These are phyloP conservation scores for Dimocarpus longan DNA, from an alignment of 345 rosid genomes.

Conservation along the genomic window DNA sequence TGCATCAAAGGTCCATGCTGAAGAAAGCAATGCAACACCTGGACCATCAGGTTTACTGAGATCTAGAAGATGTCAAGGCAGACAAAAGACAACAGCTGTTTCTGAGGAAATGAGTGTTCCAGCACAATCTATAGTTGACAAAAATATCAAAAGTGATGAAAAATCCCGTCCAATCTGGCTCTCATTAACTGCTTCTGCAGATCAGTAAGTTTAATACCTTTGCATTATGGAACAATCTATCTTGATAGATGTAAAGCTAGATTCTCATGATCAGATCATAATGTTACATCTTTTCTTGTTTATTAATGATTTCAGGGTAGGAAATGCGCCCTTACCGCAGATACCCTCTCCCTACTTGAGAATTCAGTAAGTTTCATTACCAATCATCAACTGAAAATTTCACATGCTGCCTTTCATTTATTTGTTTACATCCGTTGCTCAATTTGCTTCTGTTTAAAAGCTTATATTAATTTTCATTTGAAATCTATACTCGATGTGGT, in stretches of 20 bases:
- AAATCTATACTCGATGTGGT: neutral
- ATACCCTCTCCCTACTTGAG: constrained; percentile 49
- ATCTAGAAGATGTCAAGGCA: constrained; percentile 24
- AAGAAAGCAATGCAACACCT: constrained; percentile 22
- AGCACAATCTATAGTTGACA: constrained; percentile 32
- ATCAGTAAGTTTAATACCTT: constrained; percentile 36
- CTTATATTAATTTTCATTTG: neutral
- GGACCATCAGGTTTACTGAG: constrained; percentile 30
- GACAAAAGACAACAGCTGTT: constrained; percentile 22
- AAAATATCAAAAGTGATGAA: constrained; percentile 24
- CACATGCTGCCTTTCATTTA: neutral
- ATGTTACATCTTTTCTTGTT: constrained; percentile 21
- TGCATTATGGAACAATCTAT: neutral
- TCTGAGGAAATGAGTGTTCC: constrained; percentile 31
- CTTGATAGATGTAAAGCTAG: neutral
- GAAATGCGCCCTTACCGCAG: constrained; percentile 42
- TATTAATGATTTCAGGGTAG: constrained; percentile 36
- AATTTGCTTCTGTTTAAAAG: neutral
- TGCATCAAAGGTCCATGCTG: constrained; percentile 20
- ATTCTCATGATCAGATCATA: neutral
- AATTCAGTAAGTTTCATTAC: constrained; percentile 42
- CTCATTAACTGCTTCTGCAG: constrained; percentile 42
- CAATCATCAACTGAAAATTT: neutral
- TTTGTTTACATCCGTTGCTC: neutral
- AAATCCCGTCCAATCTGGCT: constrained; percentile 45